phyloP scores from a whole-genome alignment of 768 basidiomycete species.

The Pleurotus eryngii region DNA sequence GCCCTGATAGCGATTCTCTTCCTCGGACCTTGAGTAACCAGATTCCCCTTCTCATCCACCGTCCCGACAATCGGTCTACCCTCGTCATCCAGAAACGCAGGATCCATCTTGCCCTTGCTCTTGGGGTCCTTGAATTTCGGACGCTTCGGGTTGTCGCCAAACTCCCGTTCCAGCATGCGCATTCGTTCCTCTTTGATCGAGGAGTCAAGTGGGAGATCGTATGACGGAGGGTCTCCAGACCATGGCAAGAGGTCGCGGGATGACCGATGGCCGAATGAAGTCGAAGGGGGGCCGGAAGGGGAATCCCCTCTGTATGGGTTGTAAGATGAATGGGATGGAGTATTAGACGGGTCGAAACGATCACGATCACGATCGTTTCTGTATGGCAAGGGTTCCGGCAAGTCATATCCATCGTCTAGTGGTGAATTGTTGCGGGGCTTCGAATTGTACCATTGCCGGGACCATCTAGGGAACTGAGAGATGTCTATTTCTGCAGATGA shows the following conservation, averaged over 20 bases:
- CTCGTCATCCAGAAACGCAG: conserved; percentile 37
- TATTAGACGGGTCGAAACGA: conserved; percentile 33
- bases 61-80: conserved; percentile 55
- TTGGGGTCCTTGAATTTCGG: conserved; percentile 25
- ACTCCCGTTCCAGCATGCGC: conserved; percentile 70
- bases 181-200: conserved; percentile 65
- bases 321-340: conserved; percentile 17
- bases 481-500: conserved; percentile 51
- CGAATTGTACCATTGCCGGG: conserved; percentile 55
- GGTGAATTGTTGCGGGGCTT: conserved; percentile 14
- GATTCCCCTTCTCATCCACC: conserved; percentile 50
- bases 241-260: conserved; percentile 50
- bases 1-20: conserved; percentile 49
- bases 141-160: conserved; percentile 38
- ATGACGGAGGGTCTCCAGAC: conserved; percentile 45
- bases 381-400: conserved; percentile 20
- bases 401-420: conserved; percentile 13
- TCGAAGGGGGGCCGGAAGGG: conserved; percentile 27
- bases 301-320: conserved; percentile 30
- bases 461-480: conserved; percentile 62
- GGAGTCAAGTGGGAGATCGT: conserved; percentile 39
- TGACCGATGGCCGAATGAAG: conserved; percentile 34
- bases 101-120: conserved; percentile 18
- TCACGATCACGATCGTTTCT: conserved; percentile 15
- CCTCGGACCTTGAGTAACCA: conserved; percentile 63